Evolutionary conservation across 345 rosid genomes (phyloP).

Genomic region (Erodium maritimum): DNA sequence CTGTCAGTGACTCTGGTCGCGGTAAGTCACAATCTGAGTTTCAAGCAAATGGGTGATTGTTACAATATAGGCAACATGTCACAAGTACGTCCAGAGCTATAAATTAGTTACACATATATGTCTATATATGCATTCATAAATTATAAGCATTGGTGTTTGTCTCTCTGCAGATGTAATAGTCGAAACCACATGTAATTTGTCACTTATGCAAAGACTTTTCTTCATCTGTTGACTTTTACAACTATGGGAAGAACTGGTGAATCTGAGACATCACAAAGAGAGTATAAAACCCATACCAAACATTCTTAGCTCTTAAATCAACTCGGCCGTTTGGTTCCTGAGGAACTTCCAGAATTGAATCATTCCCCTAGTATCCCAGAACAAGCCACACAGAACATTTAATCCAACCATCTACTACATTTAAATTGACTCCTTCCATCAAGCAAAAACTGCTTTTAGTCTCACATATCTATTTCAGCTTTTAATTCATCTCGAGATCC

Average conservation of each 20-base stretch:
- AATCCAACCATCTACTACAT: not conserved
- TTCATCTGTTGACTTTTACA: not conserved
- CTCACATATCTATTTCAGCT: not conserved
- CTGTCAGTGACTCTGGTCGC: not conserved
- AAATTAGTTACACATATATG: not conserved
- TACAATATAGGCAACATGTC: not conserved
- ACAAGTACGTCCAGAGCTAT: not conserved
- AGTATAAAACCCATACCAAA: not conserved
- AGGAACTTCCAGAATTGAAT: not conserved
- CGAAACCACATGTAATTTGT: not conserved
- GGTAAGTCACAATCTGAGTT: not conserved
- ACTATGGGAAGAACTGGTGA: not conserved
- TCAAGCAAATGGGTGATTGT: not conserved
- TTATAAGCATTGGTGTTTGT: not conserved
- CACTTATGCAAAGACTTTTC: not conserved
- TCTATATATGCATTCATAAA: not conserved
- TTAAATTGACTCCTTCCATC: too few relatives aligned
- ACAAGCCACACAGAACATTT: not conserved
- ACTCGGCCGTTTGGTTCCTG: not conserved
- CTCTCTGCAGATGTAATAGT: not conserved
- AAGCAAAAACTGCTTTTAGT: not conserved
- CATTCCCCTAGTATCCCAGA: not conserved
- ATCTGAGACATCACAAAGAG: not conserved
- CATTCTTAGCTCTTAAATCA: not conserved
- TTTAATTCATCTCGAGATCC: not conserved